Evolutionary conservation across 1,284 basidiomycete genomes (phyloP).

Genomic region (Hymenochaete sp.): DNA sequence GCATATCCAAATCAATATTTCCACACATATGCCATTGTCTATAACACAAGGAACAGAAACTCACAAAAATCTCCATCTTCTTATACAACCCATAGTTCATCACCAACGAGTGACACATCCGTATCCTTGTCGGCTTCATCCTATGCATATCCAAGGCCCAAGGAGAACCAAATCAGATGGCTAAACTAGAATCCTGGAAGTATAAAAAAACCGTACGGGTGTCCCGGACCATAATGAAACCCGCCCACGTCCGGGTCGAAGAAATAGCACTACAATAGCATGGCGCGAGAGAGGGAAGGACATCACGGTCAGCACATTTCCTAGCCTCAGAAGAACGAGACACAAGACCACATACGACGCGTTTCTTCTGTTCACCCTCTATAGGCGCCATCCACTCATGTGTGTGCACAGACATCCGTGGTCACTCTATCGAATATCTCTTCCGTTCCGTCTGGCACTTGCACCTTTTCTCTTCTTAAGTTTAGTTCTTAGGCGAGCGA

Average conservation of each 20-base stretch:
- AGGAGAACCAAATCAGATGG: no score
- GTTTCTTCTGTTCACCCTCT: constrained; percentile 75
- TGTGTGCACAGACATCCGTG: no score
- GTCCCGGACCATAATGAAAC: constrained; percentile 96
- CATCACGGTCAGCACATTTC: no score
- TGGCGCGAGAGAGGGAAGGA: constrained; percentile 26
- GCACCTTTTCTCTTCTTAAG: no score
- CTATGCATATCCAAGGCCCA: constrained; percentile 30
- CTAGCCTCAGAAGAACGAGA: constrained; percentile 58
- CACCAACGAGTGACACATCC: constrained; percentile 98
- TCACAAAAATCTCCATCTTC: constrained; percentile 94
- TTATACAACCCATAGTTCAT: constrained; percentile 99
- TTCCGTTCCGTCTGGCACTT: no score
- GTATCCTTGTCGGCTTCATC: constrained; percentile 96
- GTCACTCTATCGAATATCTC: no score
- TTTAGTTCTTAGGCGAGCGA: no score
- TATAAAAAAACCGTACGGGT: constrained; percentile 45
- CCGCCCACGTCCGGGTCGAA: constrained; percentile 98
- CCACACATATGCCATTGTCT: neutral
- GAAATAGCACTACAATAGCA: constrained; percentile 76
- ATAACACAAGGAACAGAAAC: constrained; percentile 27
- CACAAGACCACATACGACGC: constrained; percentile 57
- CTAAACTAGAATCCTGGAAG: neutral
- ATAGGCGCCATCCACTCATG: constrained; percentile 55
- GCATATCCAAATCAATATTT: no score